Base-by-base conservation (phyloP, 2,329 filamentous ascomycete genomes). In the Grosmannia penicillata region DNA sequence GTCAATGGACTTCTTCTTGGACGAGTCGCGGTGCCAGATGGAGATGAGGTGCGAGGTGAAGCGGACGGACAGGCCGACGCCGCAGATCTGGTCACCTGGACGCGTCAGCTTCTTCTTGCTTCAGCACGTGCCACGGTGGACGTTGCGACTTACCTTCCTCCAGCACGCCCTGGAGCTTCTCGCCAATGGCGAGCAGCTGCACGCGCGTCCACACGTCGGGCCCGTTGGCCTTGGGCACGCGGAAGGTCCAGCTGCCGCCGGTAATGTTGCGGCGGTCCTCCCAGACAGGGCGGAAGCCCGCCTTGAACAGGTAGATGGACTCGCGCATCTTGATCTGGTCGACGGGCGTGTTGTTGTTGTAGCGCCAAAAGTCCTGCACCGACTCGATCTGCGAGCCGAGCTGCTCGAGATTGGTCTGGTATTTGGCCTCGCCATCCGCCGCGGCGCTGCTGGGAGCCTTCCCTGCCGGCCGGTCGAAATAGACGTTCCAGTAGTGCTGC, bases 181-280 rank as follows among this genome's bases (percentile, higher is more conserved):
- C 84, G 25, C 84, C 84, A 44, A 91, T 83, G 25, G 84, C 84
- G 57, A 91, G 68, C 54, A 89, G 63, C 61, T 86, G 75, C 44
- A 94, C 69, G 54, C 78, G 76, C 49, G 78, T 86, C 84, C 80
- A 95, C 53, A 83, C 81, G 50, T 79, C 79, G 3, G 75, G 72
- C 6, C 74, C 75, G 27, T 72, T 69, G 44, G 66, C 68, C 65
- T 93, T 94, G 46, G 79, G 77, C 32, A 95, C 79, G 36, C 87
- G 78, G 60, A 96, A 93, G 18, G 85, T 93, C 85, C 85, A 95
- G 55, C 82, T 81, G 36, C 89, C 89, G 37, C 89, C 89, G 44
- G 77, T 70, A 43, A 80, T 66, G 59, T 95, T 95, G 51, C 91
- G 77, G 29, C 82, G 74, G 55, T 96, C 89, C 60, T 86, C 82